A percentile compares a stretch with the other conserved stretches of the same genome.
These are phyloP conservation scores for Penicillium maclennaniae DNA, from an alignment of 495 filamentous ascomycete genomes.

Conservation along the genomic window DNA sequence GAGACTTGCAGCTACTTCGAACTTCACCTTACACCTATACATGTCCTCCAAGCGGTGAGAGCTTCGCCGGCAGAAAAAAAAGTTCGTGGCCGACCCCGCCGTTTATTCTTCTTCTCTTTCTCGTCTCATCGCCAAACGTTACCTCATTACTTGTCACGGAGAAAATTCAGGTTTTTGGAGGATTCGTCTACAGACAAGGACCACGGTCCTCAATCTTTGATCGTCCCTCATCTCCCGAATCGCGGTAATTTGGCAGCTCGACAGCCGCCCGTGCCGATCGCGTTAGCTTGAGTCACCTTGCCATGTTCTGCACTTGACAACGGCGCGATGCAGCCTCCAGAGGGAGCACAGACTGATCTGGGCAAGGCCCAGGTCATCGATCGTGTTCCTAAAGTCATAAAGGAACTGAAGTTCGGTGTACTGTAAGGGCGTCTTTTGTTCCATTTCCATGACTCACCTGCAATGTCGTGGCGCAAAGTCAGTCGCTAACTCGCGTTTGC, in stretches of 20 bases:
- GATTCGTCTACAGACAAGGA: background rate
- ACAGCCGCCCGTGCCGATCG: constrained; percentile 22
- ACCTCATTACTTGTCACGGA: background rate
- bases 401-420: constrained; percentile 89
- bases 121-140: constrained; percentile 4
- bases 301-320: constrained; percentile 41
- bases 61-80: constrained; percentile 33
- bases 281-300: constrained; percentile 32
- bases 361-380: constrained; percentile 89
- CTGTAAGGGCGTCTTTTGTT: constrained; percentile 51
- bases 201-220: background rate
- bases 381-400: constrained; percentile 82
- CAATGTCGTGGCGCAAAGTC: constrained; percentile 6
- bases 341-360: constrained; percentile 48
- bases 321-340: constrained; percentile 47
- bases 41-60: constrained; percentile 8
- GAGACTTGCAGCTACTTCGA: background rate
- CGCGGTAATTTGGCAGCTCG: constrained; percentile 12
- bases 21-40: background rate
- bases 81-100: constrained; percentile 32
- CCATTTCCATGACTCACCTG: constrained; percentile 7
- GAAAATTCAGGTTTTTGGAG: background rate
- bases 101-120: constrained; percentile 14
- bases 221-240: background rate
- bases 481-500: constrained; percentile 22